These are phyloP conservation scores for Podospora conica DNA, from an alignment of 495 filamentous ascomycete species.

Conservation along the genomic window DNA sequence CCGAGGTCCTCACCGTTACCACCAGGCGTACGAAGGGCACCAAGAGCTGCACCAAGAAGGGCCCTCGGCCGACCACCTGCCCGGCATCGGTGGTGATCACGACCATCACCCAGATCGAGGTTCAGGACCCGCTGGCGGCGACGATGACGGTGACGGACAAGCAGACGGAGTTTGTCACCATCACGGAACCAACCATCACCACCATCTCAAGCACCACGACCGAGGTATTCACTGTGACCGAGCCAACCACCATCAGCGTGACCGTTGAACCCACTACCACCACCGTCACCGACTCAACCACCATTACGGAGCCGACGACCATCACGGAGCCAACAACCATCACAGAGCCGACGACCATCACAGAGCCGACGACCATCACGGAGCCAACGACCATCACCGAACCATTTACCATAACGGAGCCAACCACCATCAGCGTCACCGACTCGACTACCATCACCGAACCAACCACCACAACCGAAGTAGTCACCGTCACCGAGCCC, in stretches of 20 bases:
- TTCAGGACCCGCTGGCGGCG: background rate
- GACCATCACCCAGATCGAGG: background rate
- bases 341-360: background rate
- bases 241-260: background rate
- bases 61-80: background rate
- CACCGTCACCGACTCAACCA: background rate
- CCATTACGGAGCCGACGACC: background rate
- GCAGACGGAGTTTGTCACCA: background rate
- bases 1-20: background rate
- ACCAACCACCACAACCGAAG: background rate
- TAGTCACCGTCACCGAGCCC: background rate
- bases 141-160: background rate
- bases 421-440: background rate
- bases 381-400: background rate
- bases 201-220: background rate
- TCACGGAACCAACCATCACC: background rate
- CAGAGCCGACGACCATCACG: background rate
- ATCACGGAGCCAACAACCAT: background rate
- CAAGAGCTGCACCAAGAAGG: background rate
- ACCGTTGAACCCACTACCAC: background rate
- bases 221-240: background rate
- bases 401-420: background rate
- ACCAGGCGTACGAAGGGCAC: background rate
- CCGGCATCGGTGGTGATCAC: background rate
- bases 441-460: background rate